Percentiles rank a stretch among this genome's conserved stretches.
Evolutionary conservation across 2,329 filamentous ascomycete species (phyloP).

Genomic region (Talaromyces sp.): DNA sequence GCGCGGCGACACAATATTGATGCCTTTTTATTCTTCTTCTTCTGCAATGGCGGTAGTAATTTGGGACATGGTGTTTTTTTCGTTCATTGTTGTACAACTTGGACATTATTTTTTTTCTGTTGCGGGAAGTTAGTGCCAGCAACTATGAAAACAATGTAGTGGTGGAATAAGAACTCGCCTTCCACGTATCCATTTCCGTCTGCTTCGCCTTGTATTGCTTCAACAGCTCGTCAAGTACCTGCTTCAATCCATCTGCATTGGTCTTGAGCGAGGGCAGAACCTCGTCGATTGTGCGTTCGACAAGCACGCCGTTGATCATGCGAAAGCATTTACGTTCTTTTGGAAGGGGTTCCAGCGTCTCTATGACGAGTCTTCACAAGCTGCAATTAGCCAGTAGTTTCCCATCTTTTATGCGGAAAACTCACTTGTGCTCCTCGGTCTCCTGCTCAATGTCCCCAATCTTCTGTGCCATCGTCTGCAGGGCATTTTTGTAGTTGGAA

Average conservation of each 20-base stretch:
- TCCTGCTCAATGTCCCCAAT: conserved; percentile 98
- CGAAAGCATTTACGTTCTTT: conserved; percentile 94
- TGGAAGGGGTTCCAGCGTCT: conserved; percentile 78
- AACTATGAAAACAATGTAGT: background rate
- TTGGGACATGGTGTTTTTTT: conserved; percentile 1
- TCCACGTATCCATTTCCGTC: conserved; percentile 95
- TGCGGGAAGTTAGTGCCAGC: background rate
- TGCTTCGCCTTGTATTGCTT: conserved; percentile 97
- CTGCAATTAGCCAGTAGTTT: conserved; percentile 12
- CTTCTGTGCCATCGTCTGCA: conserved; percentile 91
- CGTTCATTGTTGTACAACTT: conserved; percentile 43
- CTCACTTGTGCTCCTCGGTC: conserved; percentile 95
- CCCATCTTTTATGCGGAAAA: conserved; percentile 11
- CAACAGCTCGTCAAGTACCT: conserved; percentile 87
- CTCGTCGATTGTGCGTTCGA: conserved; percentile 90
- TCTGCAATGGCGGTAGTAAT: background rate
- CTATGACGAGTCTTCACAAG: conserved; percentile 72
- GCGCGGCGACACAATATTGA: background rate
- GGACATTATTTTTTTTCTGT: conserved; percentile 47
- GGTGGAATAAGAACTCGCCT: conserved; percentile 56
- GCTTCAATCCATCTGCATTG: conserved; percentile 88
- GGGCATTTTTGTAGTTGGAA: conserved; percentile 57
- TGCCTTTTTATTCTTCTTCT: background rate
- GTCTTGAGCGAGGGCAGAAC: conserved; percentile 87
- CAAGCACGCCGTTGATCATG: conserved; percentile 94